Evolutionary conservation across 1,284 basidiomycete genomes (phyloP), one percentile per base, ranked within the genome.

Genomic region (Fomes fomentarius): DNA sequence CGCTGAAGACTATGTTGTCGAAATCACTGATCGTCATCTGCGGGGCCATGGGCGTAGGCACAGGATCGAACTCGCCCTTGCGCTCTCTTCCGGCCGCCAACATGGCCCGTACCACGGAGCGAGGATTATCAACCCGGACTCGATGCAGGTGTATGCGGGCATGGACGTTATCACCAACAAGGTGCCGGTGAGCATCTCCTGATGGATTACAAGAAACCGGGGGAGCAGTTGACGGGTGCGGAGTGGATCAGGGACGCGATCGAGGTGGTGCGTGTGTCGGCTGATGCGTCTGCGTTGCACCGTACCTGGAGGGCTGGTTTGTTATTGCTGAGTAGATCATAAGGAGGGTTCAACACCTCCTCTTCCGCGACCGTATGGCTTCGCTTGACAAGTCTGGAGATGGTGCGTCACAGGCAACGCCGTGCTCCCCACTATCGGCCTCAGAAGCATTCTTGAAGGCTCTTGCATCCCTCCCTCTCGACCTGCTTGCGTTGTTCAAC

Each of bases 61-160:
- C 2, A 93, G 93, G 0, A 86, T 99, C 19, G 87, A 98, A 54
- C 79, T 99, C 14, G 94, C 94, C 12, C 77, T 87, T 24, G 79
- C 80, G 53, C 67, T 89, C 25, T 63, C 75, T 14, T 68, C 72
- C 39, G 62, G 60, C 24, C 24, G 58, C 47, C 60, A 64, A 30
- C 65, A 62, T 19, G 69, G 71, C 63, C 72, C 70, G 35, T 89
- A 85, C 79, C 71, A 69, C 15, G 81, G 83, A 15, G 88, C 87
- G 14, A 81, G 87, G 65, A 81, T 98, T 61, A 89, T 99, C 68
- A 98, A 97, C 64, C 93, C 95, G 10, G 97, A 99, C 73, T 89
- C 96, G 10, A 99, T 99, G 96, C 97, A 99, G 73, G 89, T 96
- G 14, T 99, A 99, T 71, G 77, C 79, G n/a, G 96, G 96, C 0